Base-by-base conservation (phyloP, 495 filamentous ascomycete genomes). In the Haplographium delicatum region DNA sequence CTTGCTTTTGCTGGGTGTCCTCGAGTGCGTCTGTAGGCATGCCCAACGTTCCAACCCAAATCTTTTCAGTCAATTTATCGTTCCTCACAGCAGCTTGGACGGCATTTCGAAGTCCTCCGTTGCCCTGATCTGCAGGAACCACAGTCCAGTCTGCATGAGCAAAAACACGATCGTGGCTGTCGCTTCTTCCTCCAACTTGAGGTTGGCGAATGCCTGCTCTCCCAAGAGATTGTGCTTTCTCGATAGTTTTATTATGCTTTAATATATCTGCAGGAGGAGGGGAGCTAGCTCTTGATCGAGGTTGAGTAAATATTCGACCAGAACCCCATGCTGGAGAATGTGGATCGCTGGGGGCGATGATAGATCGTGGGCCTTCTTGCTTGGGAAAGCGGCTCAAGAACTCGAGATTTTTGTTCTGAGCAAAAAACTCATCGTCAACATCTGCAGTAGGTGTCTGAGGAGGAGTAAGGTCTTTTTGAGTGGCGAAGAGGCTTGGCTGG, bases 41-140 rank as follows among this genome's bases (percentile, higher is more conserved):
- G 10, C 91, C 91, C 47, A 95, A 66, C 1, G 89, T 91, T 15
- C 91, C 91, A 28, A 96, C 86, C 83, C 86, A 94, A n/a, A 81
- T 79, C 60, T 85, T 81, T 30, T 90, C 82, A 13, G 77, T 73
- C 16, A 86, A 57, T 40, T 74, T 70, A 25, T 80, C 83, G 13
- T 78, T 74, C 34, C 87, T 72, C 23, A 76, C 72, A 1, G 86
- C 85, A 9, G 90, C 88, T 51, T 84, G 79, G 13, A 93, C 80
- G 0, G 91, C 89, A 61, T 95, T 96, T 50, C 83, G 81, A 44
- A 96, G 75, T 19, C 89, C 91, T 13, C 89, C 90, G 65, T 96
- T 96, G 35, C 90, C 90, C 65, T 91, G 88, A 45, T 93, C 83
- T 0, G 89, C 86, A 22, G 80, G 81, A 56, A 87, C 85, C 18